phyloP scores from a whole-genome alignment of 179 eudicot species.

The Pouteria campechiana region DNA sequence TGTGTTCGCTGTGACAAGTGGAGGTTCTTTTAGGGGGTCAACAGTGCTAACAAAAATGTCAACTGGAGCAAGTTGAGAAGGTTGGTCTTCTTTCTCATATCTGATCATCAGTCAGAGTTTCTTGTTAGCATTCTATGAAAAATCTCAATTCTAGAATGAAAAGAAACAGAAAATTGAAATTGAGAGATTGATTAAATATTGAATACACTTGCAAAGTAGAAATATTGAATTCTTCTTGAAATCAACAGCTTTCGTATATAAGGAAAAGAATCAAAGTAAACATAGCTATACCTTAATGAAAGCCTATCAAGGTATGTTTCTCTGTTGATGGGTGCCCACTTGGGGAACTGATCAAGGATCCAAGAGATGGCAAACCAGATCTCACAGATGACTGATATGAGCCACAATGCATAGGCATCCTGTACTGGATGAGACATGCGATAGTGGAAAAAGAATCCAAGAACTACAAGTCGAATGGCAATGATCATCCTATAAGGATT shows the following conservation, averaged over 20 bases:
- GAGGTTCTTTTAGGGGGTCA: slow-evolving; percentile 91
- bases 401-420: slow-evolving; percentile 78
- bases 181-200: no score
- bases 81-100: slow-evolving; percentile 80
- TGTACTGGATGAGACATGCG: slow-evolving; percentile 82
- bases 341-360: slow-evolving; percentile 95
- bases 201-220: no score
- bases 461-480: slow-evolving; percentile 56
- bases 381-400: slow-evolving; percentile 91
- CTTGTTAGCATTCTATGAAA: no score
- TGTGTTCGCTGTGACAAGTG: slow-evolving; percentile 82
- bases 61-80: slow-evolving; percentile 69
- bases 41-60: slow-evolving; percentile 90
- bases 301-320: slow-evolving; percentile 77
- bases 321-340: slow-evolving; percentile 81
- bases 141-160: no score
- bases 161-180: no score
- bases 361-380: slow-evolving; percentile 93
- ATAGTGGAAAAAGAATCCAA: slow-evolving; percentile 81
- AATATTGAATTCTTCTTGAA: no score
- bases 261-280: not conserved
- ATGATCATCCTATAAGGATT: slow-evolving; percentile 69
- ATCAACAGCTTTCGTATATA: no score
- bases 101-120: slow-evolving; percentile 16
- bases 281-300: slow-evolving; percentile 51